Evolutionary conservation across 116 monocot genomes (phyloP), one percentile per base, ranked within the genome.

Genomic region (Iris pallida): DNA sequence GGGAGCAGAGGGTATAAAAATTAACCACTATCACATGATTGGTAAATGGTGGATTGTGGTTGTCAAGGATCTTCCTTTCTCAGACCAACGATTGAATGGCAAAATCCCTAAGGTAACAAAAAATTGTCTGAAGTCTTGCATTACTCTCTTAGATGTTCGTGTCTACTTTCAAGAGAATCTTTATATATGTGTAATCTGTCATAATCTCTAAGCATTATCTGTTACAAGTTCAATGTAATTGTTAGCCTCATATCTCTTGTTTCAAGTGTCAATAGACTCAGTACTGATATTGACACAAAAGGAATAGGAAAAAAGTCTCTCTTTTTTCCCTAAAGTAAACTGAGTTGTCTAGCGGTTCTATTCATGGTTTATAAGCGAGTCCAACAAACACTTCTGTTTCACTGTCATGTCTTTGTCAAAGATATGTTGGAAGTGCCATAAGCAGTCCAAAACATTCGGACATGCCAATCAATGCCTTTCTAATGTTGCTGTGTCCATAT

Each of bases 81-180:
- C 90, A 59, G 98, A 98, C 77, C 98, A 98, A 71, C 81, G 93
- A 8, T 78, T 93, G 68, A 98, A 98, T 82, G 98, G 98, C 30
- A 98, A 98, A 75, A 85, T 98, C 55, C 93, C 98, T 0, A 98
- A 93, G 93, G 98, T 93, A 81, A 8, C 1, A 64, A 40, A 58
- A 61, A 10, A 13, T 66, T 47, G 42, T 44, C 30, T 30, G 8
- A 2, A 40, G 6, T 42, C 15, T 17, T 17, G 12, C 20, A 64
- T 19, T 47, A 20, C 17, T 42, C 54, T 44, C 61, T 61, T 64
- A 19, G 2, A 13, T 64, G 17, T 9, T 47, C 64, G 3, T 30
- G 30, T 51, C 55, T 42, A 6, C 16, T 9, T n/a, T 66, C 5
- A 6, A 11, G 18, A 4, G 0, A 11, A 6, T 42, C 48, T 65